phyloP scores from a whole-genome alignment of 73 alveolate species.

The Symbiodinium pilosum region DNA sequence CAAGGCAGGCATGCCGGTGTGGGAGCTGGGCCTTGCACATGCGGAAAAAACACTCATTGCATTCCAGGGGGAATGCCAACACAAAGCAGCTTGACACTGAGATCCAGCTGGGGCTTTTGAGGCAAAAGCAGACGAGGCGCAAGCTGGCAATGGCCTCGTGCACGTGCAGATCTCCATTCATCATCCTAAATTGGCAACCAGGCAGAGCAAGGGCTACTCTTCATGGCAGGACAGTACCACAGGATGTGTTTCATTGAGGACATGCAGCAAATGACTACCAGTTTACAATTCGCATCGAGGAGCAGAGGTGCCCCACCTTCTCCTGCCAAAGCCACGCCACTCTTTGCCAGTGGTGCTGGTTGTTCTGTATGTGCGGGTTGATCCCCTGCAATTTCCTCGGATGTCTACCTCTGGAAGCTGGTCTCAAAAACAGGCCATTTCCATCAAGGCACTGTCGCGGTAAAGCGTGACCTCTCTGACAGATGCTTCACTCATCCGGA shows the following conservation, averaged over 20 bases:
- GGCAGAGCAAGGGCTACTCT: too few relatives aligned
- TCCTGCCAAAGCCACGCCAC: not conserved
- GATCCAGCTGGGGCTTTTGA: not conserved
- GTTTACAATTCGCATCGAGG: not conserved
- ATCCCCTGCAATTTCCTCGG: not conserved
- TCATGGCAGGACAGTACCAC: too few relatives aligned
- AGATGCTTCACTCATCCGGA: not conserved
- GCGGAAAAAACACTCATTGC: too few relatives aligned
- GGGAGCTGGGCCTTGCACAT: too few relatives aligned
- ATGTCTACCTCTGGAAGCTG: too few relatives aligned
- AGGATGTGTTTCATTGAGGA: too few relatives aligned
- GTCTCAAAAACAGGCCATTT: too few relatives aligned
- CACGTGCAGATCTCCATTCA: slow-evolving; percentile 55
- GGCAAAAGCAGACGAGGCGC: not conserved
- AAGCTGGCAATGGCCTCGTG: slow-evolving; percentile 4
- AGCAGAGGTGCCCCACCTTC: slow-evolving; percentile 29
- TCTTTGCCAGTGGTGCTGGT: not conserved
- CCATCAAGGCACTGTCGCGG: not conserved
- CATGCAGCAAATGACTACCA: not conserved
- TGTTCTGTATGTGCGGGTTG: not conserved
- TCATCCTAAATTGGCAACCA: slow-evolving; percentile 1
- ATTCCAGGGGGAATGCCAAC: too few relatives aligned
- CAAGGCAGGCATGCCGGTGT: too few relatives aligned
- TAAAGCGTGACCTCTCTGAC: not conserved
- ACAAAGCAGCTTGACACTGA: too few relatives aligned